Evolutionary conservation across 257 asterid species (phyloP), one percentile per base, ranked within the genome.

Genomic region (Dorcoceras hygrometricum): DNA sequence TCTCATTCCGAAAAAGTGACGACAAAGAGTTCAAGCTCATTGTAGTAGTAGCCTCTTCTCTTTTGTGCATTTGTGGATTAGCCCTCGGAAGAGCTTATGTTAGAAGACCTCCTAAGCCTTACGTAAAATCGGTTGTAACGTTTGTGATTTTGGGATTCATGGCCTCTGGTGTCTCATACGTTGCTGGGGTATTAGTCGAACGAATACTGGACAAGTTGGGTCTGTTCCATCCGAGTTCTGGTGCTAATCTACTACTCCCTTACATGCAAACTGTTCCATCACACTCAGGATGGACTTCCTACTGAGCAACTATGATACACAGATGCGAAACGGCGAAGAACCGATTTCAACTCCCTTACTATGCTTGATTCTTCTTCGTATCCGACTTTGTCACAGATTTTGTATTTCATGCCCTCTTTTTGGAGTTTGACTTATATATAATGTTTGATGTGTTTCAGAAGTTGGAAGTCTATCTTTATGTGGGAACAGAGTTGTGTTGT

Each of bases 21-120:
- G 87, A 87, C 81, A 80, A 61, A 71, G 89, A 86, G n/a, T 71
- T 85, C 63, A 93, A 93, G 88, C 86, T 93, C 23, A 55, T 83
- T 19, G 82, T 77, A 31, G 83, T 79, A 59, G 85, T 81, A 3
- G 85, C 89, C 10, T 80, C 88, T 67, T 82, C 96, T 19, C 81
- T 93, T 16, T 5, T 81, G 2, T 86, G 95, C 83, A 83, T 86
- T 67, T 28, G 80, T 24, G 18, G 61, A 3, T 84, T 85, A 19
- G 82, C 88, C 9, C 25, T 71, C 6, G 87, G 78, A 10, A 82
- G 83, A 78, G 97, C 84, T 25, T 81, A 77, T 26, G 81, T 78
- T 26, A 81, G 65, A 50, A 81, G 71, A 55, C 88, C 79, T 61
- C 97, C 89, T 5, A 88, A 77, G 68, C 75, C 81, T 14, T 94